phyloP scores from a whole-genome alignment of 2,329 filamentous ascomycete genomes.

The Thelonectria rubi region DNA sequence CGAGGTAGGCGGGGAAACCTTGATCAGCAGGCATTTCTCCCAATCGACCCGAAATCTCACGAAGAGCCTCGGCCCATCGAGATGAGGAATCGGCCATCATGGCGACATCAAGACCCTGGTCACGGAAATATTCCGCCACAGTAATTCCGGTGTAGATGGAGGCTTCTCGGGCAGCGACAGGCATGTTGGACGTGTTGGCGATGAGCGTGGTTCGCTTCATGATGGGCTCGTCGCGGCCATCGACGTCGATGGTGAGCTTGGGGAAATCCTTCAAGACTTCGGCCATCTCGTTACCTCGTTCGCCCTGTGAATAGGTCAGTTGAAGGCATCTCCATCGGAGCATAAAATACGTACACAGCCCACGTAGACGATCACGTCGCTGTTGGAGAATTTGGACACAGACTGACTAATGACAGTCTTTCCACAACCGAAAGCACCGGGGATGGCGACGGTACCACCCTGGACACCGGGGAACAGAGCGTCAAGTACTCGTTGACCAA shows the following conservation, averaged over 20 bases:
- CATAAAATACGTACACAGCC: conserved; percentile 45
- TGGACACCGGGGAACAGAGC: conserved; percentile 96
- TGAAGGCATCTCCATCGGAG: conserved; percentile 50
- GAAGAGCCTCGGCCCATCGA: conserved; percentile 97
- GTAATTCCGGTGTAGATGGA: conserved; percentile 98
- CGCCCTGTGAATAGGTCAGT: conserved; percentile 58
- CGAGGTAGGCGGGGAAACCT: conserved; percentile 97
- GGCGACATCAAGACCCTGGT: conserved; percentile 95
- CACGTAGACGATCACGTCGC: conserved; percentile 98
- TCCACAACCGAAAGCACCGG: conserved; percentile 96
- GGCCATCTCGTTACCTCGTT: conserved; percentile 99
- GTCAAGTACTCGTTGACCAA: conserved; percentile 96
- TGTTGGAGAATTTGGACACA: conserved; percentile 99
- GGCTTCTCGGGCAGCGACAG: conserved; percentile 95
- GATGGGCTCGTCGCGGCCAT: conserved; percentile 96
- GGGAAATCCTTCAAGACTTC: conserved; percentile 99
- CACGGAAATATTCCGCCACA: conserved; percentile 95
- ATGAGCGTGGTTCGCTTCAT: conserved; percentile 99
- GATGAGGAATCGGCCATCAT: conserved; percentile 99
- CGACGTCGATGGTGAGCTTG: conserved; percentile 92
- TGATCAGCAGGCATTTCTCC: conserved; percentile 99
- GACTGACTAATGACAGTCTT: conserved; percentile 99
- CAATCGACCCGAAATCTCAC: conserved; percentile 97
- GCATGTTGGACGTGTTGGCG: conserved; percentile 99
- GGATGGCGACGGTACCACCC: conserved; percentile 97